Percentiles rank a stretch among this genome's conserved stretches.
Conservation (phyloP, 768 basidiomycete species). For the Mycena galopus region DNA sequence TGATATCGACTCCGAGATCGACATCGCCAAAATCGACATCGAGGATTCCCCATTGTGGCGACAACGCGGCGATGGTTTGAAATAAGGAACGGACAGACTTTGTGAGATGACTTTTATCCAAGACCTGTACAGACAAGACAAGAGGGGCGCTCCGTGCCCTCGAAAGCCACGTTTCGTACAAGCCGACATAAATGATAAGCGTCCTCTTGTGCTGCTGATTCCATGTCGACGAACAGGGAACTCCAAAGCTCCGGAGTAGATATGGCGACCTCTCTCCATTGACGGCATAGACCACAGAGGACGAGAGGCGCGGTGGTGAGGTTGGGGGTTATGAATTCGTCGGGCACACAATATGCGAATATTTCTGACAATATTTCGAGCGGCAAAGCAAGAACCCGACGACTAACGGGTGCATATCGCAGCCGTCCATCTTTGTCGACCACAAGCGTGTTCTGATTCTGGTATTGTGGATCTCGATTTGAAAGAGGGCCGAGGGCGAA, state of each 20-base stretch:
- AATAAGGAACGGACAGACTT: too few species aligned
- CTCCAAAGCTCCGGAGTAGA: slow-evolving; percentile 17
- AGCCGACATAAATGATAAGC: too few species aligned
- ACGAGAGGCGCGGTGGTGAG: slow-evolving; percentile 1
- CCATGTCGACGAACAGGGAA: too few species aligned
- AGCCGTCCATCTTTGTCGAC: background rate
- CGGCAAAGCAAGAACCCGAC: slow-evolving; percentile 2
- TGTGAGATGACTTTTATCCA: too few species aligned
- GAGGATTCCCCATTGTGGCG: too few species aligned
- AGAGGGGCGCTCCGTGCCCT: too few species aligned
- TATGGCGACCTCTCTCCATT: slow-evolving; percentile 10
- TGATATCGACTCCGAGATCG: too few species aligned
- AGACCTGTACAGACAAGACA: too few species aligned
- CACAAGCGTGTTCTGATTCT: slow-evolving; percentile 9
- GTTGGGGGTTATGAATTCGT: background rate
- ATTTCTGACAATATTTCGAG: slow-evolving; percentile 12
- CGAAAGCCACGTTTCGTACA: too few species aligned
- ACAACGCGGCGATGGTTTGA: too few species aligned
- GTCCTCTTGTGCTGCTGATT: too few species aligned
- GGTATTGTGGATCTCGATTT: slow-evolving; percentile 12
- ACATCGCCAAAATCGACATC: too few species aligned
- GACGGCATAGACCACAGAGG: slow-evolving; percentile 6
- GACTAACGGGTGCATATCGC: background rate
- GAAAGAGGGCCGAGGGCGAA: slow-evolving; percentile 17
- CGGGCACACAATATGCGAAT: slow-evolving; percentile 9